Conservation (phyloP, 1,139 yeast species). For the Lodderomyces orthopsilosis region DNA sequence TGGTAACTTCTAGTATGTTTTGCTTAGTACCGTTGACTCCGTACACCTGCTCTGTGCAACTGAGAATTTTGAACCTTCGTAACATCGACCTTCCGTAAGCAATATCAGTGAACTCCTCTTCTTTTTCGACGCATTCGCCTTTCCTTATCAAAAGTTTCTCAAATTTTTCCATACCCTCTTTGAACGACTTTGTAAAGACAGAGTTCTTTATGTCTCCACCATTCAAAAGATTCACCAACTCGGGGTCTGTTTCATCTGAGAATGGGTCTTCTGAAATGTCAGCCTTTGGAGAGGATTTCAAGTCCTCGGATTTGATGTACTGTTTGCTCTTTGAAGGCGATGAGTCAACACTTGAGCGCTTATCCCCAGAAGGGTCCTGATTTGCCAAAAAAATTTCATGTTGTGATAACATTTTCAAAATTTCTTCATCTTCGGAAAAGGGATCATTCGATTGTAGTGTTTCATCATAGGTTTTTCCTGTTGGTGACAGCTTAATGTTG, state of each 20-base stretch:
- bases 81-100: slow-evolving; percentile 47
- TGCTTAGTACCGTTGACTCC: slow-evolving; percentile 30
- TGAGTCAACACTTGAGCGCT: neutral
- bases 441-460: slow-evolving; percentile 23
- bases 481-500: slow-evolving; percentile 9
- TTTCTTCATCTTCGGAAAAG: slow-evolving; percentile 37
- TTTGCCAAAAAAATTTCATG: neutral
- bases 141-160: slow-evolving; percentile 17
- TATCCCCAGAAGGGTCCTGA: neutral
- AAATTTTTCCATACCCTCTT: slow-evolving; percentile 25
- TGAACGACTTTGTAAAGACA: slow-evolving; percentile 18
- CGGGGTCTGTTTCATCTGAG: slow-evolving; percentile 26
- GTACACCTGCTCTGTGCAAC: slow-evolving; percentile 31
- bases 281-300: neutral
- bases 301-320: neutral
- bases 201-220: neutral
- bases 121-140: slow-evolving; percentile 16
- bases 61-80: slow-evolving; percentile 48
- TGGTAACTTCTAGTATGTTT: slow-evolving; percentile 47
- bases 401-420: slow-evolving; percentile 16
- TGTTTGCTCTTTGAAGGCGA: neutral
- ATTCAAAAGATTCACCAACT: slow-evolving; percentile 2
- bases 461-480: neutral
- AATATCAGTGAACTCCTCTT: slow-evolving; percentile 30
- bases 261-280: slow-evolving; percentile 27